phyloP scores from a whole-genome alignment of 2,329 filamentous ascomycete species.

The Phaeophleospora eucalypticola region DNA sequence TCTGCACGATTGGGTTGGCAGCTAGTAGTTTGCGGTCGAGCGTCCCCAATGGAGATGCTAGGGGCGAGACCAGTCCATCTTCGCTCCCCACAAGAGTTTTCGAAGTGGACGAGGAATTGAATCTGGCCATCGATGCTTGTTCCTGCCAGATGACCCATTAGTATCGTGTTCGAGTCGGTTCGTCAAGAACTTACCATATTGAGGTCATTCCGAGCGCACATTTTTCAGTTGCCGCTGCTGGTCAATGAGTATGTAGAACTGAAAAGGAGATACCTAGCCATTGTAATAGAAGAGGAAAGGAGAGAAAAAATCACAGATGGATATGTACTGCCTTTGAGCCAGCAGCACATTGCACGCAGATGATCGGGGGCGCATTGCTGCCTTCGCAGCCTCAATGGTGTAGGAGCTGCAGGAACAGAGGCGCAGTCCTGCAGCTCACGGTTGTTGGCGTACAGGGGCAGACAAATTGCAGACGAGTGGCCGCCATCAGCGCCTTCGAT shows the following conservation, averaged over 20 bases:
- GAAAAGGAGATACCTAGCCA: too few relatives aligned
- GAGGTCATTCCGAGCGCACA: neutral
- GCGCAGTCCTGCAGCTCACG: neutral
- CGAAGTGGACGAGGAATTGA: slow-evolving; percentile 12
- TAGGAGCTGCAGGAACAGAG: slow-evolving; percentile 1
- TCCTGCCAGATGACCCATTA: neutral
- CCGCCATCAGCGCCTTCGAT: too few relatives aligned
- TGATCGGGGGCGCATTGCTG: neutral
- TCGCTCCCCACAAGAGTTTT: slow-evolving; percentile 12
- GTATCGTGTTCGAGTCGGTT: neutral
- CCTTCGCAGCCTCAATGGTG: neutral
- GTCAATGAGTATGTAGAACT: too few relatives aligned
- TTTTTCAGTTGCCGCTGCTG: too few relatives aligned
- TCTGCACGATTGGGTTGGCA: slow-evolving; percentile 1
- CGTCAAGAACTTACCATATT: neutral
- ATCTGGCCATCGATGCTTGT: slow-evolving; percentile 8
- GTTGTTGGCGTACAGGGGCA: too few relatives aligned
- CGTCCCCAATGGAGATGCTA: slow-evolving; percentile 4
- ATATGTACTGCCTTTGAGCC: too few relatives aligned
- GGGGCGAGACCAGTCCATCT: neutral
- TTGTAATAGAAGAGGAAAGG: too few relatives aligned
- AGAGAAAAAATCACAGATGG: too few relatives aligned
- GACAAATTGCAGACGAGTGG: too few relatives aligned
- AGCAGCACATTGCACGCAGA: too few relatives aligned
- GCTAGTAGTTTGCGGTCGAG: neutral